Conservation (phyloP, 2,329 filamentous ascomycete species). For the Fusarium stilboides region DNA sequence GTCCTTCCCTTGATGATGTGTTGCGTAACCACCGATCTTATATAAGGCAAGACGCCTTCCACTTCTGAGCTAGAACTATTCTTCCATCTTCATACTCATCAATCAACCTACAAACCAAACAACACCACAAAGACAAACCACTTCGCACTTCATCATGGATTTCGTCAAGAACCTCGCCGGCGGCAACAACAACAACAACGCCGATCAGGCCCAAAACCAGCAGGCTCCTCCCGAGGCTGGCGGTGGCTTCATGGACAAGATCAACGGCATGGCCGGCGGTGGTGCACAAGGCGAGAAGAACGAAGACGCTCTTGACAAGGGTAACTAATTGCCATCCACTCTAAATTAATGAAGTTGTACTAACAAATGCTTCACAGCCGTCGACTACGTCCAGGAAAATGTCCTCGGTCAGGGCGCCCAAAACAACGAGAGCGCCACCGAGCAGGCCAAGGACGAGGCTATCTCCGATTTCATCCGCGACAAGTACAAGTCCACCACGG, state of each 20-base stretch:
- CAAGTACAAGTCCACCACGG: slow-evolving; percentile 79
- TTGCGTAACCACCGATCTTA: slow-evolving; percentile 1
- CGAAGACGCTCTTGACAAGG: slow-evolving; percentile 87
- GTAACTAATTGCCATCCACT: slow-evolving; percentile 57
- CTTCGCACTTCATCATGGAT: slow-evolving; percentile 62
- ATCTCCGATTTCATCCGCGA: slow-evolving; percentile 80
- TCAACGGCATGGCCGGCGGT: slow-evolving; percentile 81
- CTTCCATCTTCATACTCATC: slow-evolving; percentile 1
- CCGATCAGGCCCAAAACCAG: slow-evolving; percentile 48
- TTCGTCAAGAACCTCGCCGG: slow-evolving; percentile 68
- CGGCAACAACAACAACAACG: slow-evolving; percentile 52
- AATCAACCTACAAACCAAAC: background rate
- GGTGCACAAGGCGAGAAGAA: slow-evolving; percentile 84
- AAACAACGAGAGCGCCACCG: slow-evolving; percentile 78
- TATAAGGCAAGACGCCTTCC: slow-evolving; percentile 26
- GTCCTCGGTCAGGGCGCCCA: slow-evolving; percentile 79
- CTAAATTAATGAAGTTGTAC: fast-evolving
- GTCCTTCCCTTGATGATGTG: slow-evolving; percentile 11
- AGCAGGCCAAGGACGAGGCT: slow-evolving; percentile 88
- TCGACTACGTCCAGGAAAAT: slow-evolving; percentile 85
- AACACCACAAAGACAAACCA: background rate
- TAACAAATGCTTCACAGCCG: slow-evolving; percentile 61
- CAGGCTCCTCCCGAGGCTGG: slow-evolving; percentile 50
- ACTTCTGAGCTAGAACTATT: background rate
- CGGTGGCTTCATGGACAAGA: slow-evolving; percentile 74